These are phyloP conservation scores for Phytopythium chamaehyphon DNA, from an alignment of 352 stramenopile genomes.

Conservation along the genomic window DNA sequence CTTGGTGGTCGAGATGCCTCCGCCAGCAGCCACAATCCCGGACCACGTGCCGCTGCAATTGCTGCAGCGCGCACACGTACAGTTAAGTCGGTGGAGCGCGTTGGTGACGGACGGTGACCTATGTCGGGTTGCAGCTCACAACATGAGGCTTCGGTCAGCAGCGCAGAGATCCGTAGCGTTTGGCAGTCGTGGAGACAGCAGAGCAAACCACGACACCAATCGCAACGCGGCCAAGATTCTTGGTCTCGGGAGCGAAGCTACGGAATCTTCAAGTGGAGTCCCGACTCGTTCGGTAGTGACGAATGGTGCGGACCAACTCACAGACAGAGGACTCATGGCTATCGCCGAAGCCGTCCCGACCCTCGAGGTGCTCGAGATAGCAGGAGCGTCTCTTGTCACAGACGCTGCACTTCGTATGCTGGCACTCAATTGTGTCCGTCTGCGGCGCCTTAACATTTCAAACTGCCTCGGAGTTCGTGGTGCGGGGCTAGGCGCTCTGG, in stretches of 20 bases:
- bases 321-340: slow-evolving; percentile 45
- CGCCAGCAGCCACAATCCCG: slow-evolving; percentile 3
- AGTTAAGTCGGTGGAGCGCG: slow-evolving; percentile 62
- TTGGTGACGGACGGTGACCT: slow-evolving; percentile 66
- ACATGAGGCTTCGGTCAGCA: slow-evolving; percentile 35
- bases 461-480: slow-evolving; percentile 38
- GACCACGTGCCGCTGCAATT: slow-evolving; percentile 64
- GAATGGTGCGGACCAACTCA: slow-evolving; percentile 65
- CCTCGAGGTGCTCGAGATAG: slow-evolving; percentile 57
- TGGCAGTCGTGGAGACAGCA: slow-evolving; percentile 9
- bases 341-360: slow-evolving; percentile 44
- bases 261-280: slow-evolving; percentile 7
- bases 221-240: not conserved
- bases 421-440: slow-evolving; percentile 33
- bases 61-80: slow-evolving; percentile 42
- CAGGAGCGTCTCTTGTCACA: slow-evolving; percentile 34
- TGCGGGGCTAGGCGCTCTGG: slow-evolving; percentile 58
- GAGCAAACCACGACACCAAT: not conserved
- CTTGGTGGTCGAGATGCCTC: not conserved
- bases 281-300: slow-evolving; percentile 45
- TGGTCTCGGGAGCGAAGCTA: slow-evolving; percentile 3
- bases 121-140: slow-evolving; percentile 53
- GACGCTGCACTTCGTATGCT: slow-evolving; percentile 54
- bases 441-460: slow-evolving; percentile 55
- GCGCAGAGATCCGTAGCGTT: slow-evolving; percentile 6